A percentile compares a stretch with the other conserved stretches of the same genome.
phyloP scores from a whole-genome alignment of 2,329 filamentous ascomycete species.

The Penicillium griseofulvum region DNA sequence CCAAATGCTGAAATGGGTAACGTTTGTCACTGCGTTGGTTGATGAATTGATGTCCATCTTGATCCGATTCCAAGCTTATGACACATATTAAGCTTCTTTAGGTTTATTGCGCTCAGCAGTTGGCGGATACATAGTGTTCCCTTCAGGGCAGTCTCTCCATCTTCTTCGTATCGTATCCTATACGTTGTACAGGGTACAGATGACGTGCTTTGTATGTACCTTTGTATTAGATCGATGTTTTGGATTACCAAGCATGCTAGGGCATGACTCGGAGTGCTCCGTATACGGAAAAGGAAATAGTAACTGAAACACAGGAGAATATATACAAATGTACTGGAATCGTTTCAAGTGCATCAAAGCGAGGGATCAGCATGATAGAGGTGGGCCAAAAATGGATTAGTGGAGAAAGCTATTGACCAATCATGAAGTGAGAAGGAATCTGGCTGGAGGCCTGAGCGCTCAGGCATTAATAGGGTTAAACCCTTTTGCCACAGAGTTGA shows the following conservation, averaged over 20 bases:
- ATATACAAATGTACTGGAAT: not conserved
- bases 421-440: rapidly evolving
- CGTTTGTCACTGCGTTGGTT: not conserved
- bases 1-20: not conserved
- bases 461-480: constrained; percentile 35
- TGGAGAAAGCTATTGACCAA: not conserved
- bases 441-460: not conserved
- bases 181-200: not conserved
- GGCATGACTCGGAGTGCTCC: not conserved
- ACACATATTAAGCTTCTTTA: not conserved
- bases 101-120: not conserved
- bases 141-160: not conserved
- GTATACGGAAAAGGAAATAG: not conserved
- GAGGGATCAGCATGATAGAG: not conserved
- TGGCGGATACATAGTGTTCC: not conserved
- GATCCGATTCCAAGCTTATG: not conserved
- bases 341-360: not conserved
- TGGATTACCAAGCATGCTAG: not conserved
- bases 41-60: not conserved
- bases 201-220: not conserved
- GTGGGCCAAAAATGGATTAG: not conserved
- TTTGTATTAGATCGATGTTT: not conserved
- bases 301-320: not conserved
- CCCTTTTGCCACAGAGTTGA: constrained; percentile 42
- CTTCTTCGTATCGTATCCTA: not conserved